Evolutionary conservation across 176 grass and related monocot species (phyloP).

Genomic region (Oryza glaberrima): DNA sequence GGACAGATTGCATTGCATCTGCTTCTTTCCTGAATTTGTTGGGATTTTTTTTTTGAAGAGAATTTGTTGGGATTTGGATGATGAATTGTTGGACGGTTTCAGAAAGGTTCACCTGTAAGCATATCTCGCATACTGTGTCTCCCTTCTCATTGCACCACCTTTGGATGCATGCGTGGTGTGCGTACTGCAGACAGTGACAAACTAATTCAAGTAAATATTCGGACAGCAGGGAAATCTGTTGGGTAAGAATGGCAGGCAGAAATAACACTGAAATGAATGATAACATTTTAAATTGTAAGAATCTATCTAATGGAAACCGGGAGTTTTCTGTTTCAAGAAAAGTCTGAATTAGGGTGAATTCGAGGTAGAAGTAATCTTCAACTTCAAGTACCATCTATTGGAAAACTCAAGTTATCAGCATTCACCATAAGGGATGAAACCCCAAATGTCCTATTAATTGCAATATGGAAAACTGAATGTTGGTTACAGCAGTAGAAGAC

Average conservation of each 20-base stretch:
- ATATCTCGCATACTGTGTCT: conserved; percentile 82
- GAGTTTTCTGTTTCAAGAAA: background rate
- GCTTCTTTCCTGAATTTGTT: conserved; percentile 27
- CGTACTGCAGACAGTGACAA: conserved; percentile 61
- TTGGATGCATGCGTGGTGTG: conserved; percentile 78
- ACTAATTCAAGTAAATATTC: conserved; percentile 28
- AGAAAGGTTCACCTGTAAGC: conserved; percentile 72
- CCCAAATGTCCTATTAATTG: background rate
- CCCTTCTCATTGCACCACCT: conserved; percentile 95
- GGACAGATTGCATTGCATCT: conserved; percentile 1
- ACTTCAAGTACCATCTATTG: background rate
- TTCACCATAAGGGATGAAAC: background rate
- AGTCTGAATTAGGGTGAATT: background rate
- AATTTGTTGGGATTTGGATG: conserved; percentile 26
- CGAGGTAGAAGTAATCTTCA: no score
- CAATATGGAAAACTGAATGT: background rate
- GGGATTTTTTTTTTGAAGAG: background rate
- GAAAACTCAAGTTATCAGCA: background rate
- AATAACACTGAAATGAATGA: background rate
- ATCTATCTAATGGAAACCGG: background rate
- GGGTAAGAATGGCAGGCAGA: background rate
- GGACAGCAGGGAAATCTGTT: background rate
- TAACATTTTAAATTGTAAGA: background rate
- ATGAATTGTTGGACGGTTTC: conserved; percentile 7
- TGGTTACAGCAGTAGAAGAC: background rate